Evolutionary conservation across 176 grass and related monocot species (phyloP).

Genomic region (Hyparrhenia diplandra): DNA sequence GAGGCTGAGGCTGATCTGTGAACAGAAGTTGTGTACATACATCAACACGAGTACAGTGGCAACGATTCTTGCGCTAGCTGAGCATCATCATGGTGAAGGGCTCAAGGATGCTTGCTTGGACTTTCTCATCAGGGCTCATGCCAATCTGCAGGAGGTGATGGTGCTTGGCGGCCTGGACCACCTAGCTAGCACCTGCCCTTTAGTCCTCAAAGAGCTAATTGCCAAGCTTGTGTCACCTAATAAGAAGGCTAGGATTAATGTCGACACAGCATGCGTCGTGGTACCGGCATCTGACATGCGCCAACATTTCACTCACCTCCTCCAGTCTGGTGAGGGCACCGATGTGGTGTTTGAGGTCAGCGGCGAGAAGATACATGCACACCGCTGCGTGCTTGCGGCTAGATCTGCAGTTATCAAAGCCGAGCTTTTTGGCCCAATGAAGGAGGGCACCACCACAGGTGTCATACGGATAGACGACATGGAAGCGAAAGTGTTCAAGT

Average conservation of each 20-base stretch:
- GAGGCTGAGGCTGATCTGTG: background rate
- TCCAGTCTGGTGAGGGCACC: slow-evolving; percentile 1
- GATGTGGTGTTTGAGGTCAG: slow-evolving; percentile 37
- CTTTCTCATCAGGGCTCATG: background rate
- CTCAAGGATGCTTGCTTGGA: background rate
- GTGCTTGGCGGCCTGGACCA: slow-evolving; percentile 8
- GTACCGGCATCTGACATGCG: background rate
- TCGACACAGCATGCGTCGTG: no score
- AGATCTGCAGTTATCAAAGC: slow-evolving; percentile 38
- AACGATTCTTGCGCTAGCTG: slow-evolving; percentile 3
- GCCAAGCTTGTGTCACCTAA: background rate
- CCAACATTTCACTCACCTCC: slow-evolving; percentile 17
- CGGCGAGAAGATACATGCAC: slow-evolving; percentile 14
- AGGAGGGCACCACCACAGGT: background rate
- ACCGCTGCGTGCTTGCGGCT: slow-evolving; percentile 40
- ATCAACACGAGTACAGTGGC: slow-evolving; percentile 3
- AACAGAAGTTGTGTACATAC: background rate
- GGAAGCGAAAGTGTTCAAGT: background rate
- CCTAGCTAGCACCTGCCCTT: slow-evolving; percentile 20
- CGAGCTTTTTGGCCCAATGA: slow-evolving; percentile 32
- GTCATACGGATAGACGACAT: no score
- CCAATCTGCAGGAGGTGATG: background rate
- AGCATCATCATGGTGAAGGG: background rate
- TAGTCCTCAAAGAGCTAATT: background rate
- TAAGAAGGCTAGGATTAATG: background rate